phyloP scores from a whole-genome alignment of 306 rosid species.

The Hylodesmum podocarpum region DNA sequence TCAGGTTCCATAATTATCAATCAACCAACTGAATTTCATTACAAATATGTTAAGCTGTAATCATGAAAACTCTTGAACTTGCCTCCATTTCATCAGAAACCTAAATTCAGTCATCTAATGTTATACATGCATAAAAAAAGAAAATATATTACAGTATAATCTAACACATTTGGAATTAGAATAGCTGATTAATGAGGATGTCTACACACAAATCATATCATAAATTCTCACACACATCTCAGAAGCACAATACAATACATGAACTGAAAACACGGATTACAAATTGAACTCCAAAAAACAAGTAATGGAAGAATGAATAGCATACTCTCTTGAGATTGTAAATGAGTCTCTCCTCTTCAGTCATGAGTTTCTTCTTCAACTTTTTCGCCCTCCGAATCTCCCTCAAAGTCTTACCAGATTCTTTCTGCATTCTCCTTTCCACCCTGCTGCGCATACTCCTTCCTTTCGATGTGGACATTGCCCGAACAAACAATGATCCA shows the following conservation, averaged over 20 bases:
- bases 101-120: neutral
- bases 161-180: neutral
- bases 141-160: neutral
- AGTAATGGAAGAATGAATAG: constrained; percentile 24
- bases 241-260: constrained; percentile 22
- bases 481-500: constrained; percentile 48
- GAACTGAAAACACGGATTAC: constrained; percentile 20
- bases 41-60: neutral
- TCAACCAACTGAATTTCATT: neutral
- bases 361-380: constrained; percentile 88
- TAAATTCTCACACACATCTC: neutral
- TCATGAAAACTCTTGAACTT: neutral
- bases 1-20: neutral
- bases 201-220: constrained; percentile 8
- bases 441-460: constrained; percentile 96
- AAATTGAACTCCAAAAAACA: neutral
- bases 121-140: neutral
- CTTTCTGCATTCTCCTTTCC: constrained; percentile 85
- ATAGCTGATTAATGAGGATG: neutral
- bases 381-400: constrained; percentile 86
- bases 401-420: constrained; percentile 85
- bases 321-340: constrained; percentile 92
- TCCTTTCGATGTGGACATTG: constrained; percentile 81
- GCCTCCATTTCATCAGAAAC: neutral
- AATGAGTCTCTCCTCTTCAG: constrained; percentile 85